These are phyloP conservation scores for Lizonia empirigonia DNA, from an alignment of 2,329 filamentous ascomycete species.

Conservation along the genomic window DNA sequence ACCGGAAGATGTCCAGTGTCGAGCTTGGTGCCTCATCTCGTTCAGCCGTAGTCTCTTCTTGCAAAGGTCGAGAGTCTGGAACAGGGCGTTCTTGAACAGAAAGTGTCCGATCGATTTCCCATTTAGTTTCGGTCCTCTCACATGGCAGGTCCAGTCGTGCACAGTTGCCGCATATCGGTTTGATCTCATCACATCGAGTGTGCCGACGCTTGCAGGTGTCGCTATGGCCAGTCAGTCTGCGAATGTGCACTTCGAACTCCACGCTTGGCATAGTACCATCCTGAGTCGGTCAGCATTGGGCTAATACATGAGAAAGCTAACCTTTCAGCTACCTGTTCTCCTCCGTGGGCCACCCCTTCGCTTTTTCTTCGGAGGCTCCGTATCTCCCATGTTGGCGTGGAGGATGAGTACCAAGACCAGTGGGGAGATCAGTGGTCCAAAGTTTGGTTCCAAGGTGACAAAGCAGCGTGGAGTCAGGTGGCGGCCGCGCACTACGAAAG, in stretches of 20 bases:
- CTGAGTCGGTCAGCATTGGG: conserved; percentile 3
- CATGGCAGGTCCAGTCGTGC: conserved; percentile 38
- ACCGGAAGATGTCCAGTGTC: conserved; percentile 27
- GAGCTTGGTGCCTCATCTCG: conserved; percentile 6
- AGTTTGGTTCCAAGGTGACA: background rate
- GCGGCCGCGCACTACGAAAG: background rate
- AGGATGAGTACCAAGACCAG: background rate
- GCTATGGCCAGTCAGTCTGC: conserved; percentile 21
- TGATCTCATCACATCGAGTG: conserved; percentile 43
- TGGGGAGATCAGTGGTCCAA: background rate
- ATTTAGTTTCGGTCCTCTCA: conserved; percentile 30
- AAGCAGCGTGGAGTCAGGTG: conserved; percentile 1
- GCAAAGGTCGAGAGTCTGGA: conserved; percentile 10
- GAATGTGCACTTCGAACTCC: background rate
- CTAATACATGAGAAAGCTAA: background rate
- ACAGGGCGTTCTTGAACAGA: conserved; percentile 3
- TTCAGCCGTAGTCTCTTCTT: conserved; percentile 18
- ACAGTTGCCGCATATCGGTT: conserved; percentile 42
- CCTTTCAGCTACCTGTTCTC: conserved; percentile 29
- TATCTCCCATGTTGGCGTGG: conserved; percentile 1
- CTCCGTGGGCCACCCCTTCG: conserved; percentile 34
- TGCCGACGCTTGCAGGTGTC: conserved; percentile 44
- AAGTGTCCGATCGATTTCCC: conserved; percentile 9
- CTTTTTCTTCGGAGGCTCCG: conserved; percentile 27
- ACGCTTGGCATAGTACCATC: conserved; percentile 5